Evolutionary conservation across 2,329 filamentous ascomycete species (phyloP).

Genomic region (Diaporthe sp.): DNA sequence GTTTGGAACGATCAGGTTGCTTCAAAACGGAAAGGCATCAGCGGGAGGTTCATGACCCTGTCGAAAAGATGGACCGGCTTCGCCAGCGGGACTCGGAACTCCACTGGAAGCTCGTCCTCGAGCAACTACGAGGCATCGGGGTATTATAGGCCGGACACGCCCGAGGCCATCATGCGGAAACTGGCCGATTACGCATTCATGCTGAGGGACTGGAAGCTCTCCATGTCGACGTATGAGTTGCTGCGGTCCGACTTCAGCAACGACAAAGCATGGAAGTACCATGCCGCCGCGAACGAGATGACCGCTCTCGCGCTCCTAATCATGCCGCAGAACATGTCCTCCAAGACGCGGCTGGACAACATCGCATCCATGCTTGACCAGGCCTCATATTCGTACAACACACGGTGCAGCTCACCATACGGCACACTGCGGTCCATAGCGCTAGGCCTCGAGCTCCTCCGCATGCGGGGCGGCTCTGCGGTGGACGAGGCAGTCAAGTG

Average conservation of each 20-base stretch:
- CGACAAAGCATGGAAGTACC: constrained; percentile 97
- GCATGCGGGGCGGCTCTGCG: constrained; percentile 82
- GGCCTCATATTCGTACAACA: constrained; percentile 92
- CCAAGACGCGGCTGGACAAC: constrained; percentile 83
- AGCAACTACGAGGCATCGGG: constrained; percentile 86
- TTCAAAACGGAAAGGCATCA: constrained; percentile 87
- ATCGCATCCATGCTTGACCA: constrained; percentile 91
- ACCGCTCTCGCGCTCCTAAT: constrained; percentile 86
- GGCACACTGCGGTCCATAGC: constrained; percentile 84
- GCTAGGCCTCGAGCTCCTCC: constrained; percentile 83
- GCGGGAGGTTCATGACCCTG: constrained; percentile 93
- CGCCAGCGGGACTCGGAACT: constrained; percentile 74
- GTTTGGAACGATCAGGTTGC: constrained; percentile 98
- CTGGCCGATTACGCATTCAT: constrained; percentile 97
- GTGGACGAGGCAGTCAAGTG: constrained; percentile 90
- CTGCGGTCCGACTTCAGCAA: constrained; percentile 90
- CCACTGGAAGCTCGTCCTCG: constrained; percentile 65
- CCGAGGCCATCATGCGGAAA: constrained; percentile 93
- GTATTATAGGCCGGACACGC: constrained; percentile 85
- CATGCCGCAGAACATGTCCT: constrained; percentile 77
- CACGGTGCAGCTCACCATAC: constrained; percentile 83
- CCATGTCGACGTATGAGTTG: constrained; percentile 92
- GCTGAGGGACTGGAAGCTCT: constrained; percentile 95
- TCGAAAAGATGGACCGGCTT: constrained; percentile 93
- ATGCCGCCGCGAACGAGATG: constrained; percentile 97